Conservation (phyloP, 371 early-diverging fungal species). For the Apophysomyces sp. region DNA sequence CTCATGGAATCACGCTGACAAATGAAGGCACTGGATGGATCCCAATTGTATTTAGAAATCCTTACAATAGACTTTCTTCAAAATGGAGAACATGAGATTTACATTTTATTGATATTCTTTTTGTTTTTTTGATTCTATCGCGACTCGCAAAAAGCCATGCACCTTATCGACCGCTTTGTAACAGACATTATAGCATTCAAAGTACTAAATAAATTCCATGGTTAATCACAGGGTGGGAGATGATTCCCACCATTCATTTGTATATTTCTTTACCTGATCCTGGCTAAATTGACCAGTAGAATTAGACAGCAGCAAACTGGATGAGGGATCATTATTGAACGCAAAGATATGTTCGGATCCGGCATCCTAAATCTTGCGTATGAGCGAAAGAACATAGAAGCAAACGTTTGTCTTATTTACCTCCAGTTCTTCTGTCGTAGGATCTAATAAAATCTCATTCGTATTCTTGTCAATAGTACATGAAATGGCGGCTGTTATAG, state of each 20-base stretch:
- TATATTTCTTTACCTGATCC: conserved; percentile 50
- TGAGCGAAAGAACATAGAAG: neutral
- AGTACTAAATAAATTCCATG: conserved; percentile 25
- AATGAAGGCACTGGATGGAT: no score
- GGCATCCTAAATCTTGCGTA: conserved; percentile 46
- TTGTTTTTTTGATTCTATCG: conserved; percentile 55
- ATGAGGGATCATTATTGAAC: conserved; percentile 59
- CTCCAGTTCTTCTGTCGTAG: conserved; percentile 71
- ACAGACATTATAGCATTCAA: conserved; percentile 46
- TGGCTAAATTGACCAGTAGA: conserved; percentile 72
- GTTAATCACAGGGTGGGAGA: neutral
- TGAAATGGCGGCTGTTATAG: conserved; percentile 70
- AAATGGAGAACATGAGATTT: neutral
- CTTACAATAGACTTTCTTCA: neutral
- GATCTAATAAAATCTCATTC: conserved; percentile 77
- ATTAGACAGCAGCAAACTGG: conserved; percentile 49
- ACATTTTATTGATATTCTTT: conserved; percentile 53
- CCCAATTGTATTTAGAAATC: no score
- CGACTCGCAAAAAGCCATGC: conserved; percentile 56
- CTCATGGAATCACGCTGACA: no score
- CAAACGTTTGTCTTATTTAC: conserved; percentile 30
- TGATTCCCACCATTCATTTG: neutral
- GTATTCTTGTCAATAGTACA: conserved; percentile 62
- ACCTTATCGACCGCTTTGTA: conserved; percentile 52
- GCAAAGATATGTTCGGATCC: conserved; percentile 84